Conservation (phyloP, 2,329 filamentous ascomycete species). For the Verticillium nonalfalfae region DNA sequence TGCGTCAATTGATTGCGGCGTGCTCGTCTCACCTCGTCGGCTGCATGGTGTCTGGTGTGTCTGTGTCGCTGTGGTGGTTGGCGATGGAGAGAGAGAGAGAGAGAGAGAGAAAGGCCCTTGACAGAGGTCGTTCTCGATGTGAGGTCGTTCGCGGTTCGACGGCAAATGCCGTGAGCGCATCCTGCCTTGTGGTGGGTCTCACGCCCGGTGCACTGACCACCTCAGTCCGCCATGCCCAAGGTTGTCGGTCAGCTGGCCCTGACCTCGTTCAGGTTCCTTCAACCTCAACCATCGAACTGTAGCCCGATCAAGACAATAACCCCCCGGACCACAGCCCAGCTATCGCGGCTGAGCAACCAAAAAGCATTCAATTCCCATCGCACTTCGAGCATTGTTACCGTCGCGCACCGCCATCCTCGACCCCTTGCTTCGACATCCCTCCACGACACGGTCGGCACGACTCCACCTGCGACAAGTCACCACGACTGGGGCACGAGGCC, state of each 20-base stretch:
- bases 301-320: neutral
- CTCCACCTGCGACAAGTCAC: neutral
- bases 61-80: slow-evolving; percentile 8
- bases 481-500: neutral
- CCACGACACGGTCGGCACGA: neutral
- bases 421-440: neutral
- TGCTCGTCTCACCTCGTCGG: slow-evolving; percentile 16
- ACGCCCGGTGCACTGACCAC: neutral
- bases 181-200: neutral
- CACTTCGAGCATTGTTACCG: neutral
- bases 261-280: slow-evolving; percentile 2
- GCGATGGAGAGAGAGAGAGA: neutral
- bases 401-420: neutral
- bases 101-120: too few species aligned
- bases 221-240: neutral
- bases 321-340: neutral
- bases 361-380: neutral
- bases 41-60: slow-evolving; percentile 19
- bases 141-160: slow-evolving; percentile 5
- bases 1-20: slow-evolving; percentile 1
- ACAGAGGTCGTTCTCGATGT: slow-evolving; percentile 3
- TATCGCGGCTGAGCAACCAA: neutral
- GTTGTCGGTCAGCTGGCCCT: slow-evolving; percentile 1
- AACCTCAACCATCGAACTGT: neutral
- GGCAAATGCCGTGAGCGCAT: slow-evolving; percentile 9